Evolutionary conservation across 2,329 filamentous ascomycete species (phyloP), one percentile per base, ranked within the genome.

Genomic region (Trichoderma sp.): DNA sequence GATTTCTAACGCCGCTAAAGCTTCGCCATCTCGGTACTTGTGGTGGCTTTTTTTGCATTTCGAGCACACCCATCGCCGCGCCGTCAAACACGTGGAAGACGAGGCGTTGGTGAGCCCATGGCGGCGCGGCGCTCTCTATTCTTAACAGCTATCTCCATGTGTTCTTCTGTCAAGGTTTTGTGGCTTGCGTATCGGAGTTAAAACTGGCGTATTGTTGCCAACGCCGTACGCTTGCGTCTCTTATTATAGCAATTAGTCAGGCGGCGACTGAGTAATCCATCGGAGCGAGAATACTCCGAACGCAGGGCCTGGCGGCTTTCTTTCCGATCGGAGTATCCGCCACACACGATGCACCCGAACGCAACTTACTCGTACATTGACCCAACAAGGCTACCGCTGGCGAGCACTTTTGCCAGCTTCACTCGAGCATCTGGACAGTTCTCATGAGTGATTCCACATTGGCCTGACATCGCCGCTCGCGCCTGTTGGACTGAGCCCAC

Each of bases 381-480:
- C 61, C 63, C 10, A 56, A 66, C 63, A 66, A 56, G 63, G 63
- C 63, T 66, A 58, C 52, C 16, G 60, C 60, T 64, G 60, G 59
- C 59, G 46, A 63, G 59, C 39, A 14, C 10, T n/a, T 37, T 16
- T 34, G 26, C 5, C 34, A 43, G 39, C 56, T n/a, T 59, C 37
- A 28, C 7, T 34, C 14, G 2, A 24, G 21, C 24, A 11, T 32
- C 28, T 30, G 7, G 3, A 58, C 32, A 37, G 10, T 30, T 24
- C 24, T 21, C 16, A 24, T 46, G 32, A 49, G 46, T 56, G 34
- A 65, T 65, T 46, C 51, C 37, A 55, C 18, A 55, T 32, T 28
- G n/a, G n/a, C 21, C 24, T 11, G 11, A 46, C 18, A 55, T 21
- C 49, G 49, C 52, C 61, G 61, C 37, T n/a, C 61, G 32, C 60